phyloP scores from a whole-genome alignment of 208 protist genomes.

The Entamoeba invadens region DNA sequence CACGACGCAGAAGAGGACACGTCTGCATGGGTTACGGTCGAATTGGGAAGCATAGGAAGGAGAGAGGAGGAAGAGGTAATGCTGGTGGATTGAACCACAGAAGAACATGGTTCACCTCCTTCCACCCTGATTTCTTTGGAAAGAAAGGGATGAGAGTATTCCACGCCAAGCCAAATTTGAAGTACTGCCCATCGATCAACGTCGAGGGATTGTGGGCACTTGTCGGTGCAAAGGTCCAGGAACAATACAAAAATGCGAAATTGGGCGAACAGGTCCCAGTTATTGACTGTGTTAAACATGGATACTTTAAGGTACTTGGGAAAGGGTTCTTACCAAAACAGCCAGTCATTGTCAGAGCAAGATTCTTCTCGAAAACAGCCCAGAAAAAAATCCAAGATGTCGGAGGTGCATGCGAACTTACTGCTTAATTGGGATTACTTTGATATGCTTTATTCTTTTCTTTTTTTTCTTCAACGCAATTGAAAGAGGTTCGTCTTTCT shows the following conservation, averaged over 20 bases:
- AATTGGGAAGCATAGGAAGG: conserved; percentile 93
- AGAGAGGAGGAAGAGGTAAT: conserved; percentile 97
- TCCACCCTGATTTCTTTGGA: conserved; percentile 99
- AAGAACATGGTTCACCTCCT: conserved; percentile 96
- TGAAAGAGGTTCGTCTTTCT: too few relatives aligned
- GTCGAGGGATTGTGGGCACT: conserved; percentile 91
- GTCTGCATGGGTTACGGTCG: conserved; percentile 16
- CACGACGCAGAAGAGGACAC: conserved; percentile 12
- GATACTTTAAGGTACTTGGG: conserved; percentile 97
- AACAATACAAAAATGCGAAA: conserved; percentile 51
- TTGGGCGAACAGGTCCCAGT: conserved; percentile 73
- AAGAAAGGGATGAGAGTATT: conserved; percentile 98
- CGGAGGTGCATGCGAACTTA: conserved; percentile 71
- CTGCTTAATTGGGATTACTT: conserved; percentile 10
- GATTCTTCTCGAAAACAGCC: conserved; percentile 88
- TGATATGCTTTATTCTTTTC: too few relatives aligned
- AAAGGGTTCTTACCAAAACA: conserved; percentile 76
- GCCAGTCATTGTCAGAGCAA: conserved; percentile 95
- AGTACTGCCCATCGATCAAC: conserved; percentile 87
- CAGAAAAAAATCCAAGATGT: conserved; percentile 98
- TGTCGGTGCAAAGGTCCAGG: conserved; percentile 50
- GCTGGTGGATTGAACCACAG: conserved; percentile 97
- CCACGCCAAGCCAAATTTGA: conserved; percentile 72
- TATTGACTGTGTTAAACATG: conserved; percentile 76
- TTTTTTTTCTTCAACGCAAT: too few relatives aligned